Base-by-base conservation (phyloP, 2,329 filamentous ascomycete species). In the Xylariaceae sp. region DNA sequence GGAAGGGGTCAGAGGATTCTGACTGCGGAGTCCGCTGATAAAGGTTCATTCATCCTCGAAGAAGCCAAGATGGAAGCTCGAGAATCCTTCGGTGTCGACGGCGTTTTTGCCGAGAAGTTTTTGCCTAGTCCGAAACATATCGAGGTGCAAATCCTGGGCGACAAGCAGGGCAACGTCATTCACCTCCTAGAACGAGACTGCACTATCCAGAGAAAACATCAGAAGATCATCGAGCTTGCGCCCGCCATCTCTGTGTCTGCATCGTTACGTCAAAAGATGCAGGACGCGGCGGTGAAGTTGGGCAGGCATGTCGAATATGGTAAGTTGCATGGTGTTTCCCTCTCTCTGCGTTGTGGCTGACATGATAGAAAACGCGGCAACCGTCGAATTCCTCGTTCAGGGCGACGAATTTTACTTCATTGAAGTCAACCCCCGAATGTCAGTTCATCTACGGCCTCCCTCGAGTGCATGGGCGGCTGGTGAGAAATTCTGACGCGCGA, bases 101-200 rank as follows among this genome's bases (percentile, higher is more conserved):
- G n/a, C n/a, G n/a, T 84, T 0, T 85, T 84, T 58, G 77, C 78
- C 0, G 82, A 85, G 60, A 82, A 79, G 55, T 50, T 53, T n/a
- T 86, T 0, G 75, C 82, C 55, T 82, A 81, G 0, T 86, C 81
- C 60, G 73, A 79, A 31, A n/a, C 83, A 86, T 63, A 67, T 86
- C 43, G 83, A 57, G 39, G 50, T 57, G 3, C 51, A 59, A 31
- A 74, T 89, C 2, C 81, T 87, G 56, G 85, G 85, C 12, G 83
- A 88, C 55, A 78, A 79, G 0, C 66, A 73, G 19, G 82, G 86
- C 56, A 75, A 79, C 47, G 82, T 79, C 12, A 74, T 86, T 3
- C 73, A 78, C 42, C 77, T 87, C 17, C 82, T 83, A 12, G 85
- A 88, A 61, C 73, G 86, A 18, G 86, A 89, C 57, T 88, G 86